Evolutionary conservation across 2,329 filamentous ascomycete species (phyloP).

Genomic region (Xylaria sp.): DNA sequence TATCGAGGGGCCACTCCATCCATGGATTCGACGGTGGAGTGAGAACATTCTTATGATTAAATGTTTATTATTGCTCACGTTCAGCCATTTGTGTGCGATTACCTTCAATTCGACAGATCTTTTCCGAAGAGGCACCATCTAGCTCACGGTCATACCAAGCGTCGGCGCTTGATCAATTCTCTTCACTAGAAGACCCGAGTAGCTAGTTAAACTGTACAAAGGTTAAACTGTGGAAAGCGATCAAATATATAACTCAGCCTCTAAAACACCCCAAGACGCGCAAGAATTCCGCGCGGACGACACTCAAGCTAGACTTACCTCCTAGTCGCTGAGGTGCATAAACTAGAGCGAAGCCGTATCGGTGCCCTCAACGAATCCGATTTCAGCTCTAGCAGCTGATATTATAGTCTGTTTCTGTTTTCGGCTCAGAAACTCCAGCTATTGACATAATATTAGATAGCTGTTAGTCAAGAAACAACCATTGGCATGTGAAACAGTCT

Average conservation of each 20-base stretch:
- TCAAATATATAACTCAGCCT: not conserved
- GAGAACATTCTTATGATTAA: not conserved
- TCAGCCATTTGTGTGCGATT: not conserved
- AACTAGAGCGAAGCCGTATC: not conserved
- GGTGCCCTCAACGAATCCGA: not conserved
- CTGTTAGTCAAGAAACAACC: not conserved
- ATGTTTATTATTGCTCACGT: not conserved
- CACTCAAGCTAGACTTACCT: not conserved
- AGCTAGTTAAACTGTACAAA: not conserved
- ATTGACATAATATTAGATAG: not conserved
- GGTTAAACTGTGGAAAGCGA: not conserved
- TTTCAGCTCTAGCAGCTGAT: not conserved
- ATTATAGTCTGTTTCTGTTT: not conserved
- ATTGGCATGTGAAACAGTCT: not conserved
- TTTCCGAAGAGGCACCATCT: not conserved
- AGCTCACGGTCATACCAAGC: not conserved
- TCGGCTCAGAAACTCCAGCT: not conserved
- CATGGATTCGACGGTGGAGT: not conserved
- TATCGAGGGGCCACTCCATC: not conserved
- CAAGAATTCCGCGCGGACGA: not conserved
- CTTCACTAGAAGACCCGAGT: not conserved
- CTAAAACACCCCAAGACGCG: not conserved
- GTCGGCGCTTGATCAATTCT: not conserved
- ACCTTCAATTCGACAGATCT: not conserved
- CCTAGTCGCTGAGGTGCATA: not conserved